Percentiles rank a stretch among this genome's conserved stretches.
Evolutionary conservation across 768 basidiomycete genomes (phyloP).

Genomic region (Strobilomyces echinocephalus): DNA sequence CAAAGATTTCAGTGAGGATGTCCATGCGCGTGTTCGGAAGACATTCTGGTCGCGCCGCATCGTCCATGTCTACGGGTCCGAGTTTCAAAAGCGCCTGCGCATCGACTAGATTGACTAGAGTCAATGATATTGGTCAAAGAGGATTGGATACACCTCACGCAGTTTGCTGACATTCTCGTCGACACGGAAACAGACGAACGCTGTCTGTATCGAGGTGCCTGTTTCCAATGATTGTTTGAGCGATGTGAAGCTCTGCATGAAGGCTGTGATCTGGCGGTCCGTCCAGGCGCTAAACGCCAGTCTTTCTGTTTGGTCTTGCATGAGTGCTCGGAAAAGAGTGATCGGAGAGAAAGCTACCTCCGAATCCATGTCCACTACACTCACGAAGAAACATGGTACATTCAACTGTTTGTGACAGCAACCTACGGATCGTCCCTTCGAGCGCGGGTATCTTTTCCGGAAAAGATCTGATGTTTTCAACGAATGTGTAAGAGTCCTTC

Average conservation of each 20-base stretch:
- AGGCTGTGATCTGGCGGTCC: constrained; percentile 18
- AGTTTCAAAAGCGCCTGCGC: constrained; percentile 23
- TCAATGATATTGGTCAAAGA: background rate
- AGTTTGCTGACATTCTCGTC: constrained; percentile 25
- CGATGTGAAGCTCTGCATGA: constrained; percentile 18
- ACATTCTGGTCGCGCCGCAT: constrained; percentile 21
- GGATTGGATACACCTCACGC: constrained; percentile 13
- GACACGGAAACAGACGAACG: constrained; percentile 27
- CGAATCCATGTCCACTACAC: constrained; percentile 33
- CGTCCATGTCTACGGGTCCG: constrained; percentile 28
- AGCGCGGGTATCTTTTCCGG: constrained; percentile 26
- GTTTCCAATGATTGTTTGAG: constrained; percentile 27
- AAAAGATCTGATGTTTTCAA: constrained; percentile 26
- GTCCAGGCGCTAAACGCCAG: constrained; percentile 17
- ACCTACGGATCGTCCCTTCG: constrained; percentile 22
- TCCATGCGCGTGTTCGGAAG: constrained; percentile 31
- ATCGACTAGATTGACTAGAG: constrained; percentile 6
- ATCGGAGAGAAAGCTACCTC: constrained; percentile 16
- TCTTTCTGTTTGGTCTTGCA: constrained; percentile 7
- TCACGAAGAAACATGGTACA: constrained; percentile 35
- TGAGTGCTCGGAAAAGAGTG: constrained; percentile 5
- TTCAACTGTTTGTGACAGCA: constrained; percentile 33
- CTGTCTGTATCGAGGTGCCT: constrained; percentile 21
- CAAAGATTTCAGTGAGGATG: constrained; percentile 22
- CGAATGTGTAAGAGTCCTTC: constrained; percentile 30